Percentiles rank a stretch among this genome's conserved stretches.
Conservation (phyloP, 176 grass and related monocot species). For the Oryza coarctata region DNA sequence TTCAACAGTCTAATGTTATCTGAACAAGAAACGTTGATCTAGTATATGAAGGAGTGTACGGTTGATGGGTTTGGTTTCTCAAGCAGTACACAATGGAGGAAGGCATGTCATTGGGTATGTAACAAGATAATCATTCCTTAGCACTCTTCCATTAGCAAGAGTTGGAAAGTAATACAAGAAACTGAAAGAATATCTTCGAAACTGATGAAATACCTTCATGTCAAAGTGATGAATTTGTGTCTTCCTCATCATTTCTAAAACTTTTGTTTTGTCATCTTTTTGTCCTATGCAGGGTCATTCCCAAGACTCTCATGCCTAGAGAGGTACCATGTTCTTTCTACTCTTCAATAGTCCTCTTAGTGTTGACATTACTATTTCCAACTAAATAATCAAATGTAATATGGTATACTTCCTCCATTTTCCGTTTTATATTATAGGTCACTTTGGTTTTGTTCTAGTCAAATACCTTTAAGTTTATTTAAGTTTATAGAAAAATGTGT, state of each 20-base stretch:
- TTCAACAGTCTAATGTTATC: neutral
- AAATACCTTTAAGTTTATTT: too few species aligned
- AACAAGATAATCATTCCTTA: neutral
- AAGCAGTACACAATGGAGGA: conserved; percentile 52
- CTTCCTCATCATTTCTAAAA: conserved; percentile 1
- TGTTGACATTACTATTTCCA: conserved; percentile 10
- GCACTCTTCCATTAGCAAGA: conserved; percentile 1
- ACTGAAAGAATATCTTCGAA: neutral
- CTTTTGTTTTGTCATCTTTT: conserved; percentile 33
- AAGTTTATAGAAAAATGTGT: too few species aligned
- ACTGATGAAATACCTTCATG: neutral
- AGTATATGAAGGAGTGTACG: conserved; percentile 51
- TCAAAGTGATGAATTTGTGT: conserved; percentile 11
- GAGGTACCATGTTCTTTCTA: conserved; percentile 41
- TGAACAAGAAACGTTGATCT: conserved; percentile 50
- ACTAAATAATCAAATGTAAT: neutral
- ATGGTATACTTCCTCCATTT: too few species aligned
- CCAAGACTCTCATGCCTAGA: conserved; percentile 61
- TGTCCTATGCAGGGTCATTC: conserved; percentile 54
- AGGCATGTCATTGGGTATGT: conserved; percentile 55
- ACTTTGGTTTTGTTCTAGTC: too few species aligned
- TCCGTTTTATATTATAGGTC: too few species aligned
- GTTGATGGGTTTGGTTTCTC: conserved; percentile 49
- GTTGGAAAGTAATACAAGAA: neutral
- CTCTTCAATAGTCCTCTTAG: neutral